These are phyloP conservation scores for Cladosporium sp. DNA, from an alignment of 2,329 filamentous ascomycete genomes.

Conservation along the genomic window DNA sequence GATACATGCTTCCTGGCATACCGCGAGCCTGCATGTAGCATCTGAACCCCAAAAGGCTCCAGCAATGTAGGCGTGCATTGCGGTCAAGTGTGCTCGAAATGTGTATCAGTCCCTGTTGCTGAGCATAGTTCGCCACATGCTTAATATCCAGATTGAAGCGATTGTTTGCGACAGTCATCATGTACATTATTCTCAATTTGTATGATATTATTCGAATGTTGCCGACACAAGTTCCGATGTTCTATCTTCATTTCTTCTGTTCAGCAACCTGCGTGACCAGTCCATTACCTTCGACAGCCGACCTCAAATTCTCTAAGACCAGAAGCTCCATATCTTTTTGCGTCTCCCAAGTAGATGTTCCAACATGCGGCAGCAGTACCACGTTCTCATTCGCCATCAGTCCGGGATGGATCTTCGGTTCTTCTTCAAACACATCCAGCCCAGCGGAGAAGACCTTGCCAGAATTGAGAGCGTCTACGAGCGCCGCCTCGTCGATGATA, in stretches of 20 bases:
- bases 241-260: constrained; percentile 43
- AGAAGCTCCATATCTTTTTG: constrained; percentile 52
- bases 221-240: no score
- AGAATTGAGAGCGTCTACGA: constrained; percentile 51
- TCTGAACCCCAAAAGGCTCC: no score
- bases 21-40: no score
- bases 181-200: no score
- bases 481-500: constrained; percentile 53
- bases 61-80: no score
- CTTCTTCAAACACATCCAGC: constrained; percentile 56
- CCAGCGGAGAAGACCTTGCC: constrained; percentile 54
- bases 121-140: no score
- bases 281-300: constrained; percentile 52
- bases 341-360: constrained; percentile 53
- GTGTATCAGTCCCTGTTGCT: no score
- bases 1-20: no score
- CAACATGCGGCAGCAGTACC: constrained; percentile 57
- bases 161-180: no score
- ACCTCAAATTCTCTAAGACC: constrained; percentile 55
- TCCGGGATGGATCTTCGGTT: constrained; percentile 52
- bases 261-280: constrained; percentile 59
- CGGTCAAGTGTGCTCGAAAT: no score
- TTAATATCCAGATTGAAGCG: no score
- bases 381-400: constrained; percentile 47
- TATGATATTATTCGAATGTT: no score